Percentiles rank a stretch among this genome's conserved stretches.
Evolutionary conservation across 108 stramenopile genomes (phyloP).

Genomic region (Pseudonitzschia multistriata): DNA sequence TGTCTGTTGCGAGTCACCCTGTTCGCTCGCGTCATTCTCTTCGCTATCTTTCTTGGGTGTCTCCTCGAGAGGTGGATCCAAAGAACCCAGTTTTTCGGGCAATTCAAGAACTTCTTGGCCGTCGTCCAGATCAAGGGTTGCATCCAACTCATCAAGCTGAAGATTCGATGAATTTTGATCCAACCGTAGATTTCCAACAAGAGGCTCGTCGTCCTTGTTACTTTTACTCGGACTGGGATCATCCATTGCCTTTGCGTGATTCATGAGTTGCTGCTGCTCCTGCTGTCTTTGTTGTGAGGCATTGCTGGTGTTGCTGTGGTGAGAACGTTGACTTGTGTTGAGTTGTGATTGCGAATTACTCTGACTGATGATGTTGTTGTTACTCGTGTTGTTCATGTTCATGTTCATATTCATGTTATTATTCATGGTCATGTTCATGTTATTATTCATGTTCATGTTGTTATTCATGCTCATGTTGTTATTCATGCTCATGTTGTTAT

Average conservation of each 20-base stretch:
- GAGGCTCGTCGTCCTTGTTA: neutral
- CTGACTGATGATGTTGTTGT: conserved; percentile 7
- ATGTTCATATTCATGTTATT: neutral
- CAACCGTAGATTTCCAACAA: neutral
- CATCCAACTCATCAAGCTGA: neutral
- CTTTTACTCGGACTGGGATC: neutral
- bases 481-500: neutral
- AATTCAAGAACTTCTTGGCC: neutral
- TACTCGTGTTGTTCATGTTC: neutral
- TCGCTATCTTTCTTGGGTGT: conserved; percentile 8
- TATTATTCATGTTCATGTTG: neutral
- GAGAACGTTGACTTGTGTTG: conserved; percentile 10
- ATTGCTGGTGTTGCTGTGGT: conserved; percentile 8
- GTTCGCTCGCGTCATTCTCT: neutral
- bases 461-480: conserved; percentile 6
- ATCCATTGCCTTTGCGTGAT: neutral
- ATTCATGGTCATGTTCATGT: neutral
- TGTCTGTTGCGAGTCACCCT: neutral
- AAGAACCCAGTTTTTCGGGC: neutral
- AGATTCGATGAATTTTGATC: neutral
- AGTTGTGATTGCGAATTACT: conserved; percentile 1
- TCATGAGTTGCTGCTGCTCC: conserved; percentile 18
- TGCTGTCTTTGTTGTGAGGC: neutral
- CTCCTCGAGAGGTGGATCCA: neutral
- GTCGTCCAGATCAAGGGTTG: neutral